Evolutionary conservation across 495 filamentous ascomycete species (phyloP), one percentile per base, ranked within the genome.

Genomic region (Xylaria palmicola): DNA sequence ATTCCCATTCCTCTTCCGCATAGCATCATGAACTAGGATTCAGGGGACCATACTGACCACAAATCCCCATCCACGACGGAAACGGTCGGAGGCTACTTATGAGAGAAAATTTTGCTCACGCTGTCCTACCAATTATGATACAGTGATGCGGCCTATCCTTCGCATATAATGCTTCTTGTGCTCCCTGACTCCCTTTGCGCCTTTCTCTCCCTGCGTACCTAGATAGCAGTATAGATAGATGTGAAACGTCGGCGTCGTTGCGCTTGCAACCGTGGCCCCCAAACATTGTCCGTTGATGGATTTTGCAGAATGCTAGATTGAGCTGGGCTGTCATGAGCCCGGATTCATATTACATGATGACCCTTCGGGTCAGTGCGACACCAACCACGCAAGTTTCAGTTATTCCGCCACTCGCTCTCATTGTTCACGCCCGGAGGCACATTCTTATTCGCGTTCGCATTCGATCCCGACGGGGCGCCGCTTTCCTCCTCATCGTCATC

Each of bases 401-500:
- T 70, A 55, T 77, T 67, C 49, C 74, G 60, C 77, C 77, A 79
- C 56, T 76, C 77, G 44, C 74, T 72, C 13, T 74, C 76, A 20
- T 73, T 72, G 59, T 72, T 65, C 15, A 78, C 61, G 5, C 72
- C 71, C 57, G 63, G 72, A 10, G 71, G 68, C 47, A 65, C 34
- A 19, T 56, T 64, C 49, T 63, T 68, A 6, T 22, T 51, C 9
- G 51, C 39, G 58, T 29, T 48, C 47, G 61, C 20, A 32, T 45
- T 24, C 17, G 65, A 55, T 32, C 60, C 40, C 29, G 52, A 62
- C 17, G 65, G 36, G 19, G 59, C 39, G n/a, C 45, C 50, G 3
- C 65, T 59, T 15, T 68, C 68, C 29, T 74, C 72, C 15, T 74
- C 73, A n/a, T 76, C 75, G 19, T 76, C 75, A 0, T 79, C 77